Base-by-base conservation (phyloP, 257 asterid genomes). In the Fraxinus anomala region DNA sequence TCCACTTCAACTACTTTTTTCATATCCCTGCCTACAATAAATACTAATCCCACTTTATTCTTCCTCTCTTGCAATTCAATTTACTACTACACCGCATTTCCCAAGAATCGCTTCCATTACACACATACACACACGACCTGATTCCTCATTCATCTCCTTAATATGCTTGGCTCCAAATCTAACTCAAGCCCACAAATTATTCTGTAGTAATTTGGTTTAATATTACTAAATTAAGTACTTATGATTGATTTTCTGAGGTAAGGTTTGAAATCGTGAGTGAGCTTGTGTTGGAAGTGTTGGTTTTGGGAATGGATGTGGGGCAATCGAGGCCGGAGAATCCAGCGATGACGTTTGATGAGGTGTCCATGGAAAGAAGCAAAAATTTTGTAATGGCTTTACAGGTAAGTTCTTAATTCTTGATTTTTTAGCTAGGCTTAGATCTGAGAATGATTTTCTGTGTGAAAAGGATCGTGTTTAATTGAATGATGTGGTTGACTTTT, bases 371-470 rank as follows among this genome's bases (percentile, higher is more conserved):
- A 86, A 86, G 86, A 73, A 91, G 93, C 82, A 92, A 85, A 92
- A 90, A 90, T 56, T 95, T 93, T 83, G 96, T 93, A 5, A 88
- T 88, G 77, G 97, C 98, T 54, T 85, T 95, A 74, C 99, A 95
- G 97, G 99, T 89, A 47, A 65, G 1, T 33, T 49, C 47, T 75
- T 26, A 24, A 56, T 61, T 14, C n/a, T 36, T 47, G 28, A n/a
- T 37, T 73, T 85, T 47, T 12, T 74, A 66, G 76, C 37, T 17
- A 17, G 9, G 74, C 76, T 89, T 87, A 72, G 93, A 86, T 91
- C 91, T 87, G 75, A 76, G 79, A 78, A 63, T 68, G 28, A 1
- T 30, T 61, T 36, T 31, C 79, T 21, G n/a, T 80, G 82, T 36
- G 79, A 49, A 70, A 12, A 74, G 61, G 65, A 26, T 30, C 68